Evolutionary conservation across 345 rosid species (phyloP), one percentile per base, ranked within the genome.

Genomic region (Cochlearia excelsa): DNA sequence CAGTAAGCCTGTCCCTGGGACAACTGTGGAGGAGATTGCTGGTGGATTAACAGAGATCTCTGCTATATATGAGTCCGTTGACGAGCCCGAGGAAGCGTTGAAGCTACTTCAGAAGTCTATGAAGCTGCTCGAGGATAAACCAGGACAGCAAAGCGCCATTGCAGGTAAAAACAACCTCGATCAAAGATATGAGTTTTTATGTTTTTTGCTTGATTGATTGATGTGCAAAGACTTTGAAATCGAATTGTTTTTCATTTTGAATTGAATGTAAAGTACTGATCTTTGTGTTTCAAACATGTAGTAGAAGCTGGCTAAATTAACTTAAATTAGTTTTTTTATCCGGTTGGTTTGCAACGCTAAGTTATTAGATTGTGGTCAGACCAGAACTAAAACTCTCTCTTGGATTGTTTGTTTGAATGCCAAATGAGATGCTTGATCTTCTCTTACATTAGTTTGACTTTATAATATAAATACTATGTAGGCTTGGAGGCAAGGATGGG

Each of bases 401-500:
- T 33, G 35, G 1, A 33, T 33, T 33, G 3, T 33, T 33, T 33
- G 35, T 33, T 33, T 26, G 42, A 11, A 47, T 30, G 49, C n/a
- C 35, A 33, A 33, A 39, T 41, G 49, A 30, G 10, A 16, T 8
- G 5, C n/a, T 26, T 41, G 9, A n/a, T 9, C 11, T 50, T 50
- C 31, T 3, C 30, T 26, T 57, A 46, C 55, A 40, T 33, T 9
- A 28, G 5, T 61, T 54, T 61, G 42, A 46, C 41, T 31, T 35
- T 63, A 55, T 61, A n/a, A 30, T 44, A 11, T 35, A 7, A 45
- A 29, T 10, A 38, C 27, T 58, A n/a, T 65, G 8, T 40, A 71
- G 99, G 99, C 43, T 85, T 94, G 35, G 97, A 94, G 76, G 97
- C 99, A 45, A 71, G 99, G 40, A 90, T 90, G 90, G 99, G 96